Base-by-base conservation (phyloP, 257 asterid genomes). In the Cinchona pubescens region DNA sequence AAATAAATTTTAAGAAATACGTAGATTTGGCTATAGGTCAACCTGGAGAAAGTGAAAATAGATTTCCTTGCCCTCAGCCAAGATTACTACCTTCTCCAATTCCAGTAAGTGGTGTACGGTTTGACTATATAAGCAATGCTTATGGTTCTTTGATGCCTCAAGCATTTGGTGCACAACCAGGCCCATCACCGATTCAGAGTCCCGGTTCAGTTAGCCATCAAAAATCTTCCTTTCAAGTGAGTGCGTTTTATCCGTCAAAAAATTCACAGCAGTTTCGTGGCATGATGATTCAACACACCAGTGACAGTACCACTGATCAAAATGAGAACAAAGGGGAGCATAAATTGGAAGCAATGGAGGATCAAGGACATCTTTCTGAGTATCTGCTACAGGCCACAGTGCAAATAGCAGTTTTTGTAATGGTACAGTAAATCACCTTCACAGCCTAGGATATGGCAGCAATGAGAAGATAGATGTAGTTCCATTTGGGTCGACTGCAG, bases 331-430 rank as follows among this genome's bases (percentile, higher is more conserved):
- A 78, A 62, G 85, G 69, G 53, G 83, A 82, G 68, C 79, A 82
- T 49, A 82, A 53, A 63, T 46, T 83, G 78, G 92, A 88, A 18
- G 83, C 78, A 30, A 15, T 71, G 40, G 89, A 83, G 55, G 90
- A 87, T 72, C 80, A 43, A 5, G 88, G 81, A 62, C 86, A 77
- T 70, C 40, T 80, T 46, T 87, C 91, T 42, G n/a, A n/a, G n/a
- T n/a, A n/a, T 87, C 90, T 42, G 83, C 86, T 66, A 82, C 90
- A 66, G 91, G 88, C 74, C 96, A 83, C 68, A 87, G 88, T 80
- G 85, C 83, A 77, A 87, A 85, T 55, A 85, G 90, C 82, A 86
- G 85, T 84, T 84, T 82, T 82, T 85, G 86, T 64, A 87, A 81
- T 78, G 87, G 90, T 62, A 79, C 69, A 56, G 59, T 69, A 58